Percentiles rank a stretch among this genome's conserved stretches.
Conservation (phyloP, 1,284 basidiomycete species). For the Coniophora puteana region DNA sequence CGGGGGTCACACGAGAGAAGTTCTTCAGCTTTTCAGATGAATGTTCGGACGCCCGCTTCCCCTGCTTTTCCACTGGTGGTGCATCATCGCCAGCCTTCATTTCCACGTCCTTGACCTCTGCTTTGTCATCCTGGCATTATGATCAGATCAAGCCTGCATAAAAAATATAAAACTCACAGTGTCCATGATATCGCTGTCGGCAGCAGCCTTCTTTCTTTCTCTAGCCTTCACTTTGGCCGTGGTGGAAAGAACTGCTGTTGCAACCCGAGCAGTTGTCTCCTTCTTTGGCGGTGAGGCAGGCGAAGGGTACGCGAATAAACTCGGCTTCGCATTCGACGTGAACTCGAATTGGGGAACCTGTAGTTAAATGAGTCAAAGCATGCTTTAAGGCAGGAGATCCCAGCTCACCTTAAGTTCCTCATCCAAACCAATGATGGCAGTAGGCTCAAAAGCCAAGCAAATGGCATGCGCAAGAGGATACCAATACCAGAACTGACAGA, state of each 20-base stretch:
- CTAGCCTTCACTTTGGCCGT: conserved; percentile 92
- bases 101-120: conserved; percentile 61
- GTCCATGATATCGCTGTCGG: conserved; percentile 79
- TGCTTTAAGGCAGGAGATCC: conserved; percentile 4
- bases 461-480: conserved; percentile 95
- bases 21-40: conserved; percentile 78
- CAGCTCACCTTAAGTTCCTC: conserved; percentile 71
- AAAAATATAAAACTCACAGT: conserved; percentile 48
- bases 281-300: conserved; percentile 85
- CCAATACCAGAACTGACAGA: conserved; percentile 99
- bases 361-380: conserved; percentile 5
- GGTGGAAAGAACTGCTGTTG: conserved; percentile 90
- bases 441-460: conserved; percentile 89
- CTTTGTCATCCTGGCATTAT: conserved; percentile 47
- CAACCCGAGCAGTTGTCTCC: conserved; percentile 86
- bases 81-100: conserved; percentile 69
- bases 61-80: too few relatives aligned
- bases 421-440: conserved; percentile 88
- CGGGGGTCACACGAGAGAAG: conserved; percentile 90
- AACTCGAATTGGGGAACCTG: conserved; percentile 91
- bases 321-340: conserved; percentile 82
- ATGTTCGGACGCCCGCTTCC: conserved; percentile 69
- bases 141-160: conserved; percentile 5
- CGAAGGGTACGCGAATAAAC: conserved; percentile 86
- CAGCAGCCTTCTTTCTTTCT: conserved; percentile 84